These are phyloP conservation scores for Malus asiatica DNA, from an alignment of 306 rosid species.

Conservation along the genomic window DNA sequence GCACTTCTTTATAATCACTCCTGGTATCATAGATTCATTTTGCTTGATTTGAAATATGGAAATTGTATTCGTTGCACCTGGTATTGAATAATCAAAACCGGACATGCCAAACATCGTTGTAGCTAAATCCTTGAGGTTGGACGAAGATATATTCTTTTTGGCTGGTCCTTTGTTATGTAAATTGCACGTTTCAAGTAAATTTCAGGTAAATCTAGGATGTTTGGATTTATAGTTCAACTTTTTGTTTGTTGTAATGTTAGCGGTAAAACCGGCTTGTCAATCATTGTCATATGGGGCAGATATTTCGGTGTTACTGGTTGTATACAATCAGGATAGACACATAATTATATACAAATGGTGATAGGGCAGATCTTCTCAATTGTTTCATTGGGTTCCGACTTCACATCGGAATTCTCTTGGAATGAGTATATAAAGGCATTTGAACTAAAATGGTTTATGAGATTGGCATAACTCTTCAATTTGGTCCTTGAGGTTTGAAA, in stretches of 20 bases:
- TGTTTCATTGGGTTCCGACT: not conserved
- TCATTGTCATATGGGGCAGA: not conserved
- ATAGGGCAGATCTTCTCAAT: no score
- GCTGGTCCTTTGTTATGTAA: constrained; percentile 21
- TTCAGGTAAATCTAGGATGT: not conserved
- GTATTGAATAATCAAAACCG: constrained; percentile 24
- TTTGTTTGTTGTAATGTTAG: not conserved
- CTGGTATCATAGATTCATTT: constrained; percentile 7
- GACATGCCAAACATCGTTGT: constrained; percentile 1
- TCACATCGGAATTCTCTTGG: not conserved
- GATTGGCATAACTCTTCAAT: no score
- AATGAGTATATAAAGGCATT: not conserved
- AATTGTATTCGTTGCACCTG: constrained; percentile 12
- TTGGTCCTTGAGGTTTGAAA: no score
- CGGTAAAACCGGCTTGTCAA: not conserved
- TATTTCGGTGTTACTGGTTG: no score
- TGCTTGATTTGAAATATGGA: constrained; percentile 17
- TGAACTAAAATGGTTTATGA: no score
- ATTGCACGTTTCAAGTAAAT: not conserved
- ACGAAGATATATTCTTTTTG: not conserved
- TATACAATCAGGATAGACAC: not conserved
- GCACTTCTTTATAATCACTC: constrained; percentile 42
- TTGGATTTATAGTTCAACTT: not conserved
- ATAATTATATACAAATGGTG: no score
- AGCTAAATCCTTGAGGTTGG: not conserved